Conservation (phyloP, 1,139 yeast species). For the Candida sanyaensis region DNA sequence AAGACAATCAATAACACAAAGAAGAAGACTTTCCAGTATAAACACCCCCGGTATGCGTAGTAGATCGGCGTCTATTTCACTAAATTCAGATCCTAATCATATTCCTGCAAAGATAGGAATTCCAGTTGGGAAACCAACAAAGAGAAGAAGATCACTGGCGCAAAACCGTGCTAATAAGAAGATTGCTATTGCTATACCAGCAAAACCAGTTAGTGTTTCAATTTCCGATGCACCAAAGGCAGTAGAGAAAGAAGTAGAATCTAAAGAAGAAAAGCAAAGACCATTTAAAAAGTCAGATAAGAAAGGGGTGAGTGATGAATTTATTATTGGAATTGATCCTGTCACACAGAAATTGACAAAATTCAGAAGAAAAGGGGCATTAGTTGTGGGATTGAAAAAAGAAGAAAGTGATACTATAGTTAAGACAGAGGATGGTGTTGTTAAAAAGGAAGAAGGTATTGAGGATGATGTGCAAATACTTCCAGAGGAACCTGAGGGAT, state of each 20-base stretch:
- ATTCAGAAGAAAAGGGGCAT: conserved; percentile 17
- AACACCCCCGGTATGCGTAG: conserved; percentile 26
- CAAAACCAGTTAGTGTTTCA: neutral
- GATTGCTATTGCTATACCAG: conserved; percentile 8
- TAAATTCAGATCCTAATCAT: conserved; percentile 13
- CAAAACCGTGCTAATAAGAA: conserved; percentile 11
- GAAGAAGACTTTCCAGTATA: conserved; percentile 43
- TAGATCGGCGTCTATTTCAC: conserved; percentile 31
- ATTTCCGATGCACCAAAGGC: neutral
- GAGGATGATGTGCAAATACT: conserved; percentile 14
- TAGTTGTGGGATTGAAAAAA: conserved; percentile 8
- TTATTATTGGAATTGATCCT: conserved; percentile 38
- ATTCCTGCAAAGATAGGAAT: conserved; percentile 40
- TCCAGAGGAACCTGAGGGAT: conserved; percentile 27
- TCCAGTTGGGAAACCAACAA: conserved; percentile 33
- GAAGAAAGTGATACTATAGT: conserved; percentile 8
- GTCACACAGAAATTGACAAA: conserved; percentile 27
- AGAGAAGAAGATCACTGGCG: conserved; percentile 30
- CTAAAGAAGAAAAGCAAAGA: conserved; percentile 5
- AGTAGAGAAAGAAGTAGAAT: conserved; percentile 4
- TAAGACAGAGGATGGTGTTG: conserved; percentile 9
- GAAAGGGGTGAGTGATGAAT: conserved; percentile 14
- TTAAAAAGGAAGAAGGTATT: conserved; percentile 11
- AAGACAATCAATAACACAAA: conserved; percentile 31
- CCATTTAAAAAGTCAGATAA: conserved; percentile 1